Evolutionary conservation across 2,329 filamentous ascomycete genomes (phyloP), one percentile per base, ranked within the genome.

Genomic region (Dothidotthia symphoricarpi): DNA sequence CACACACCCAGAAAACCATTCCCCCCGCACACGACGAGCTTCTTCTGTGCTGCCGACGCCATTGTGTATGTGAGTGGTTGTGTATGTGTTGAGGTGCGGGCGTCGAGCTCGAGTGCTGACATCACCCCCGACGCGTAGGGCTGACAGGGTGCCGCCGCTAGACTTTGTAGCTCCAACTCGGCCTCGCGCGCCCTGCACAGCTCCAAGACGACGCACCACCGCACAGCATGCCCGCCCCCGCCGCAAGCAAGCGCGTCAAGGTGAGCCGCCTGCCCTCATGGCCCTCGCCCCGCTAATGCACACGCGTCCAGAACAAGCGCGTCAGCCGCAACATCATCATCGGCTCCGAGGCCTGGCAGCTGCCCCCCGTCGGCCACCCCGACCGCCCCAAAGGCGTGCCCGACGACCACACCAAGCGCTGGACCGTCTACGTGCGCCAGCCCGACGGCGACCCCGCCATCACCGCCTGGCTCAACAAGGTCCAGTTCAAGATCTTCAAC

Each of bases 401-500:
- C 16, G 78, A 87, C 45, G 90, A 95, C 68, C 93, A 98, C 74
- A 97, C 91, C 22, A 94, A 97, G 73, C 88, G 86, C 47, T 98
- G 93, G 93, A 83, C 86, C 59, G 88, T 97, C 48, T 97, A 94
- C 67, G 88, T 98, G 41, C 86, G 86, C 62, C 88, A 90, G 31
- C 76, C 95, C 36, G 88, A 95, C 57, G 87, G 88, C 65, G 86
- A 88, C 43, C 73, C 73, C 0, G 88, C 95, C 62, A 85, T 97
- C 51, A 89, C 87, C 17, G 93, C 95, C 68, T 98, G 93, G 89
- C 77, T 97, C 51, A 88, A 91, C 41, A 91, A 95, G 58, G 91
- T 98, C 1, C 90, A 96, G 66, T 98, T 98, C 73, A 97, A 97
- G 69, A 81, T 98, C 12, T 91, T 96, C 75, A 90, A 97, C 68